Conservation (phyloP, 1,139 yeast species). For the Geotrichum cucujoidarum region DNA sequence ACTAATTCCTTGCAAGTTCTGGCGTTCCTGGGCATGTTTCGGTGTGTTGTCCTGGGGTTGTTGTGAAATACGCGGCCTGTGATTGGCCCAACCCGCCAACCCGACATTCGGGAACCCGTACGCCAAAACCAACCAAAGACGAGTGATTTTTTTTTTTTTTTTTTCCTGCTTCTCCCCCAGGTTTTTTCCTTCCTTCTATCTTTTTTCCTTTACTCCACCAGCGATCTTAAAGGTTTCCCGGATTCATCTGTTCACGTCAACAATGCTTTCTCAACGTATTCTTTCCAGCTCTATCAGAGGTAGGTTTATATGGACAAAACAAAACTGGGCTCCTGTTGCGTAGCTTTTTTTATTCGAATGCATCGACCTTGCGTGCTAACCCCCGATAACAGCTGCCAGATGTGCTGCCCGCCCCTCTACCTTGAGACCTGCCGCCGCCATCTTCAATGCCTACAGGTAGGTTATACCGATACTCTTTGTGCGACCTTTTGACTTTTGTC, state of each 20-base stretch:
- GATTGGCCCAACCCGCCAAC: no score
- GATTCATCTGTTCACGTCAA: background rate
- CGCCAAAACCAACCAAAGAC: background rate
- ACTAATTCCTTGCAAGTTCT: no score
- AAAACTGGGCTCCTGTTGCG: no score
- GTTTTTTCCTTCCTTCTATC: background rate
- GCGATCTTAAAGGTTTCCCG: background rate
- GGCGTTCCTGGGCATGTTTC: no score
- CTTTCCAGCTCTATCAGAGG: slow-evolving; percentile 16
- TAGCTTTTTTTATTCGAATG: background rate
- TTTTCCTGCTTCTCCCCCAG: background rate
- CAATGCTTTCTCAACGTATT: slow-evolving; percentile 18
- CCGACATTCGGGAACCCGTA: background rate
- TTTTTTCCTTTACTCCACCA: background rate
- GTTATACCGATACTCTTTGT: no score
- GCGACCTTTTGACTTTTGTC: no score
- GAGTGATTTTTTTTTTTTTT: background rate
- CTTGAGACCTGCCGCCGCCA: slow-evolving; percentile 16
- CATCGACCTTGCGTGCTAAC: no score
- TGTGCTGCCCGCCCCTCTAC: slow-evolving; percentile 11
- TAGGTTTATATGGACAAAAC: slow-evolving; percentile 1
- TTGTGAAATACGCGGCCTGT: background rate
- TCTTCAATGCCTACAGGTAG: slow-evolving; percentile 19
- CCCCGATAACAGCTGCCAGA: slow-evolving; percentile 10
- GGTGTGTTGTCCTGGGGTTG: no score